Evolutionary conservation across 2,329 filamentous ascomycete species (phyloP).

Genomic region (Knufia petricola): DNA sequence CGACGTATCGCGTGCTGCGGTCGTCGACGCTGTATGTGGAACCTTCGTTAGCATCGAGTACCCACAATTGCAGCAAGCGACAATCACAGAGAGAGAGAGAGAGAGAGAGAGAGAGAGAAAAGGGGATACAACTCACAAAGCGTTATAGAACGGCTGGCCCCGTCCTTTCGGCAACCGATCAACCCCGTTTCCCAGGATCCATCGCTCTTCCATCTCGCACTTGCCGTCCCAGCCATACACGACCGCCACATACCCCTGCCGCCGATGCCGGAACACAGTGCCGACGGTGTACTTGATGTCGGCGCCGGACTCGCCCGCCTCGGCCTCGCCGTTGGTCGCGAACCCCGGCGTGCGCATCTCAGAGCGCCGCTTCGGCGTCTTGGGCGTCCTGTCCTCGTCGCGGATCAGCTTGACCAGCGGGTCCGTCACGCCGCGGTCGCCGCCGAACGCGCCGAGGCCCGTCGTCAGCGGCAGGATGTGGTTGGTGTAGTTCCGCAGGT

Average conservation of each 20-base stretch:
- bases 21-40: constrained; percentile 43
- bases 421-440: constrained; percentile 42
- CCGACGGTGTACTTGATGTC: constrained; percentile 61
- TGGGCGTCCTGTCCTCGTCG: constrained; percentile 42
- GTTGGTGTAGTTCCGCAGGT: constrained; percentile 60
- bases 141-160: constrained; percentile 71
- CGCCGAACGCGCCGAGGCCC: constrained; percentile 27
- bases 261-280: constrained; percentile 71
- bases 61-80: background rate
- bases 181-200: constrained; percentile 56
- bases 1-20: constrained; percentile 61
- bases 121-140: constrained; percentile 54
- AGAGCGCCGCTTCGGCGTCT: constrained; percentile 21
- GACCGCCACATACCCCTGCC: constrained; percentile 69
- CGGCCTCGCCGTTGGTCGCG: constrained; percentile 24
- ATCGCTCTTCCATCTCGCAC: constrained; percentile 51
- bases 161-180: constrained; percentile 50
- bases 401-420: constrained; percentile 45
- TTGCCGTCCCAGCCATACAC: constrained; percentile 77
- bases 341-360: constrained; percentile 29
- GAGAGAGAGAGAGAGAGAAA: background rate
- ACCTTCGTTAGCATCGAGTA: background rate
- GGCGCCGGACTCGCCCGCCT: constrained; percentile 35
- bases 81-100: constrained; percentile 7
- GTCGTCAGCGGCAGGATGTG: constrained; percentile 55